Conservation (phyloP, 2,329 filamentous ascomycete genomes). For the Acephala macrosclerotiorum region DNA sequence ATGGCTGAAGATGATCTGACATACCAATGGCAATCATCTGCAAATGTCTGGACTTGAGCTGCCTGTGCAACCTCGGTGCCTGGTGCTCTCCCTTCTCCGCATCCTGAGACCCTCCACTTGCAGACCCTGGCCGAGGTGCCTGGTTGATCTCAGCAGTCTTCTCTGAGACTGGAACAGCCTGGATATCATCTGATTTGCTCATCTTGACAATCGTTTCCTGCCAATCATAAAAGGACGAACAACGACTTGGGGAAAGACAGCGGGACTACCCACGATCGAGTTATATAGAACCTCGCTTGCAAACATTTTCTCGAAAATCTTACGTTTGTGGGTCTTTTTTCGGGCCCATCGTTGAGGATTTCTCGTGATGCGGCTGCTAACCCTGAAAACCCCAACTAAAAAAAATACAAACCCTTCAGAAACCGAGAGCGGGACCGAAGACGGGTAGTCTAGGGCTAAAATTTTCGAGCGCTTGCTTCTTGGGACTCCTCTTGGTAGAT, state of each 20-base stretch:
- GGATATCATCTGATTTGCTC: slow-evolving; percentile 27
- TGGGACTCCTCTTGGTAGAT: background rate
- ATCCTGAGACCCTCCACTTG: slow-evolving; percentile 35
- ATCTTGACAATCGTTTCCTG: slow-evolving; percentile 19
- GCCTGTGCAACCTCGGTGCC: slow-evolving; percentile 36
- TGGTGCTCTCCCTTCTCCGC: slow-evolving; percentile 33
- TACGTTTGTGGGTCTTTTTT: slow-evolving; percentile 21
- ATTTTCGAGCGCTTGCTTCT: slow-evolving; percentile 17
- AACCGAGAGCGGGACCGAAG: slow-evolving; percentile 15
- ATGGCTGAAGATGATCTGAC: background rate
- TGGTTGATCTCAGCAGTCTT: slow-evolving; percentile 15
- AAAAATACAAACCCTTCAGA: slow-evolving; percentile 22
- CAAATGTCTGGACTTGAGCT: slow-evolving; percentile 65
- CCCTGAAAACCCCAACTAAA: slow-evolving; percentile 14
- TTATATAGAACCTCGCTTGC: slow-evolving; percentile 12
- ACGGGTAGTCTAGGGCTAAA: slow-evolving; percentile 15
- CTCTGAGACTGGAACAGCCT: slow-evolving; percentile 15
- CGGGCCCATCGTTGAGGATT: background rate
- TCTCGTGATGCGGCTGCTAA: slow-evolving; percentile 16
- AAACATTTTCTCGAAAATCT: slow-evolving; percentile 25
- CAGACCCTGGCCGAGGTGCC: background rate
- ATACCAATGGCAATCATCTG: slow-evolving; percentile 70
- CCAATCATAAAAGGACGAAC: slow-evolving; percentile 11
- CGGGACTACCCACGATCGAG: slow-evolving; percentile 11
- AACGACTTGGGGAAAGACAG: background rate